phyloP scores from a whole-genome alignment of 176 grass and related monocot genomes.

The Oryza longistaminata region DNA sequence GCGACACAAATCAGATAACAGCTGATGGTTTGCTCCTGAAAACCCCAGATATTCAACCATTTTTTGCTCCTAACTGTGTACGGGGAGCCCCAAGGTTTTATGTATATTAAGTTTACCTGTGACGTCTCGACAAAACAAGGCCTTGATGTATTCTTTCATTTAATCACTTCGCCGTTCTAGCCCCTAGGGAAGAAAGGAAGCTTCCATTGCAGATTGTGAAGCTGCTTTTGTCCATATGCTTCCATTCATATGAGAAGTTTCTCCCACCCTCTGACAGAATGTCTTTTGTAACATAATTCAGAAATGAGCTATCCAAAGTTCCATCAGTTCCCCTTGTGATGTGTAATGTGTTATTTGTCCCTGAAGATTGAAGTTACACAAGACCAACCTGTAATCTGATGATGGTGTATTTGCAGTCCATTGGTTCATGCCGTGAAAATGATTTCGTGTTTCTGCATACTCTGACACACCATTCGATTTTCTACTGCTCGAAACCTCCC shows the following conservation, averaged over 20 bases:
- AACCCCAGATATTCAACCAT: slow-evolving; percentile 16
- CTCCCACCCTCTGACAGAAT: slow-evolving; percentile 4
- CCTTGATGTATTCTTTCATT: slow-evolving; percentile 60
- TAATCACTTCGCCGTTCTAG: slow-evolving; percentile 33
- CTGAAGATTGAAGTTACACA: neutral
- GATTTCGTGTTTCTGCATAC: no score
- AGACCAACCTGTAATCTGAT: neutral
- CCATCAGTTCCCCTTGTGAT: neutral
- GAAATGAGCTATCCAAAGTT: neutral
- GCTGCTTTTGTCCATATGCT: slow-evolving; percentile 65
- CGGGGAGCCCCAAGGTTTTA: slow-evolving; percentile 21
- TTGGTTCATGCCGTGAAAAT: neutral
- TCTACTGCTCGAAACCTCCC: neutral
- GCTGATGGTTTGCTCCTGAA: neutral
- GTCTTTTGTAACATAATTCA: slow-evolving; percentile 27
- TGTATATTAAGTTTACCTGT: slow-evolving; percentile 51
- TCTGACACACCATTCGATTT: no score
- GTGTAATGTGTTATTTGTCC: neutral
- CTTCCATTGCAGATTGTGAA: slow-evolving; percentile 63
- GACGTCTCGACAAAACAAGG: neutral
- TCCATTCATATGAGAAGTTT: slow-evolving; percentile 60
- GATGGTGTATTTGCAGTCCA: neutral
- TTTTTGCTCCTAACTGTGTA: slow-evolving; percentile 34
- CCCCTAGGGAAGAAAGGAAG: slow-evolving; percentile 43
- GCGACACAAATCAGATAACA: slow-evolving; percentile 51